phyloP scores from a whole-genome alignment of 2,329 filamentous ascomycete species.

The Arthrobotrys sphaeroides region DNA sequence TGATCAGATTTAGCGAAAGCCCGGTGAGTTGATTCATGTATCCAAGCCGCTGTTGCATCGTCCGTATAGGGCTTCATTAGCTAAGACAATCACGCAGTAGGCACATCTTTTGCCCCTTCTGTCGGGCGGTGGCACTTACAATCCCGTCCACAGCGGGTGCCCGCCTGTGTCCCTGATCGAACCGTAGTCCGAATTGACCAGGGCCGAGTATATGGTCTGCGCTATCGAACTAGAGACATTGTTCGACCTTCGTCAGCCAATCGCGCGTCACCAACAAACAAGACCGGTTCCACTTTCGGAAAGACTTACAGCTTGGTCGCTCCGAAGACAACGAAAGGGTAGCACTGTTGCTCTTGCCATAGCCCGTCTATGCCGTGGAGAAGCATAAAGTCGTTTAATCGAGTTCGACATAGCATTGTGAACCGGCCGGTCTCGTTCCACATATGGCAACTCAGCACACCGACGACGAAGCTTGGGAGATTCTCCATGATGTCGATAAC shows the following conservation, averaged over 20 bases:
- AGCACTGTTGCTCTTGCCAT: constrained; percentile 50
- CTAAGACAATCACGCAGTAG: constrained; percentile 44
- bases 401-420: constrained; percentile 51
- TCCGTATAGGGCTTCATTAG: constrained; percentile 46
- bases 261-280: background rate
- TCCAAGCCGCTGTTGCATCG: constrained; percentile 53
- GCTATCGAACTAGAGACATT: constrained; percentile 41
- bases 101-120: constrained; percentile 5
- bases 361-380: constrained; percentile 52
- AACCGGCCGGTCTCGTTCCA: constrained; percentile 52
- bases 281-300: background rate
- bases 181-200: constrained; percentile 51
- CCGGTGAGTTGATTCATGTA: constrained; percentile 51
- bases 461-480: constrained; percentile 43
- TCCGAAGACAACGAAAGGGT: constrained; percentile 52
- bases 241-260: constrained; percentile 23
- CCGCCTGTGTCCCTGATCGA: constrained; percentile 52
- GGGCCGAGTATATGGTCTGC: constrained; percentile 48
- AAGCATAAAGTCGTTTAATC: constrained; percentile 51
- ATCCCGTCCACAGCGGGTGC: constrained; percentile 52
- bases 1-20: constrained; percentile 47
- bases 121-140: constrained; percentile 39
- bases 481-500: constrained; percentile 52
- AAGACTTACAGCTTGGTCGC: constrained; percentile 49
- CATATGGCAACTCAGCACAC: constrained; percentile 50